Conservation (phyloP, 768 basidiomycete species). For the Auriculariales sp. region DNA sequence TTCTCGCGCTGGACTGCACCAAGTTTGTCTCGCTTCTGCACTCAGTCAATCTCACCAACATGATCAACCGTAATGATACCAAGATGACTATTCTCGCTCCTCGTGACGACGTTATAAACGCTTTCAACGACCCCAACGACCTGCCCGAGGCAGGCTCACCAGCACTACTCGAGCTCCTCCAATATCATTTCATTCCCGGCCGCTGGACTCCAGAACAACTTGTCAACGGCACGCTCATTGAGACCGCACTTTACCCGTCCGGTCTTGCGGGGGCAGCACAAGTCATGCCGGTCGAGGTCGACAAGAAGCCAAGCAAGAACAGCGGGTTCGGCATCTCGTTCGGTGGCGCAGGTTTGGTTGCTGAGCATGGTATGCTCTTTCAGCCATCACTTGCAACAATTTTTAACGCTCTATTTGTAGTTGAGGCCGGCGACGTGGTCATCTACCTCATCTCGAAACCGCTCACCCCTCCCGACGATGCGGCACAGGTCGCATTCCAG, state of each 20-base stretch:
- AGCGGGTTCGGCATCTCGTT: conserved; percentile 49
- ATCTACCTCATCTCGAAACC: conserved; percentile 85
- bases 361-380: conserved; percentile 33
- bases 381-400: not conserved
- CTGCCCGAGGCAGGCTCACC: conserved; percentile 51
- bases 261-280: conserved; percentile 59
- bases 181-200: conserved; percentile 88
- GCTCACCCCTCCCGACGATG: conserved; percentile 67
- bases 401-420: conserved; percentile 21
- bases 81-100: conserved; percentile 87
- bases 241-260: conserved; percentile 60
- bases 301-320: conserved; percentile 29
- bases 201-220: conserved; percentile 59
- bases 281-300: conserved; percentile 55
- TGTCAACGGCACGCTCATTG: conserved; percentile 56
- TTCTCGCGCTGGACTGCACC: conserved; percentile 83
- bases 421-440: conserved; percentile 58
- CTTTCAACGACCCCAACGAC: conserved; percentile 32
- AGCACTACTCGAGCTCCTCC: conserved; percentile 56
- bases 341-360: conserved; percentile 68
- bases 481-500: conserved; percentile 67
- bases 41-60: conserved; percentile 54
- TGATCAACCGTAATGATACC: conserved; percentile 55
- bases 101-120: conserved; percentile 63
- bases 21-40: conserved; percentile 80